These are phyloP conservation scores for Dactylis glomerata DNA, from an alignment of 176 grass and related monocot species.

Conservation along the genomic window DNA sequence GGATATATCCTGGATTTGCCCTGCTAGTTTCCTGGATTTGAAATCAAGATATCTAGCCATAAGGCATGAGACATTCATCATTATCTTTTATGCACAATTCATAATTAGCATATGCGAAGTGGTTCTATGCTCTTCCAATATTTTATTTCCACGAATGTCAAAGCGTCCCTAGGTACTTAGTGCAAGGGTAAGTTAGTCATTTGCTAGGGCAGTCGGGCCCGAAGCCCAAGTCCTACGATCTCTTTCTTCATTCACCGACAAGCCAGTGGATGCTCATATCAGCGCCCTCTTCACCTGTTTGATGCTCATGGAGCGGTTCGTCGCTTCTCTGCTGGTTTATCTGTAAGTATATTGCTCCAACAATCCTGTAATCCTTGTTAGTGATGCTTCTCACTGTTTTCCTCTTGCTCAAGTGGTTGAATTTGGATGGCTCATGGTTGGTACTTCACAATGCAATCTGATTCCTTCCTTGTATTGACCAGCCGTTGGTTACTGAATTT, in stretches of 20 bases:
- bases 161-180: background rate
- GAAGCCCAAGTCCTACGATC: background rate
- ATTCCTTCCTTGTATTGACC: background rate
- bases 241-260: background rate
- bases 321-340: background rate
- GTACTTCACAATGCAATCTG: background rate
- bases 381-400: background rate
- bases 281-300: background rate
- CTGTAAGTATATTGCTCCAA: background rate
- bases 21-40: background rate
- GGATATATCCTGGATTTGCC: background rate
- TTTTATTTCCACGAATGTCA: background rate
- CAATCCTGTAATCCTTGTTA: background rate
- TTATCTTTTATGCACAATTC: background rate
- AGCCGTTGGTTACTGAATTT: background rate
- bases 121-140: background rate
- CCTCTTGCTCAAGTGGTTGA: background rate
- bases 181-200: background rate
- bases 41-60: background rate
- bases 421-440: slow-evolving; percentile 52
- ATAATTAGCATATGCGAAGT: background rate
- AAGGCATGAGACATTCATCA: background rate
- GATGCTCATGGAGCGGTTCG: background rate
- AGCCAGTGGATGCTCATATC: background rate
- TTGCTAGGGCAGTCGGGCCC: background rate